phyloP scores from a whole-genome alignment of 768 basidiomycete species.

The Naematelia aurantialba region DNA sequence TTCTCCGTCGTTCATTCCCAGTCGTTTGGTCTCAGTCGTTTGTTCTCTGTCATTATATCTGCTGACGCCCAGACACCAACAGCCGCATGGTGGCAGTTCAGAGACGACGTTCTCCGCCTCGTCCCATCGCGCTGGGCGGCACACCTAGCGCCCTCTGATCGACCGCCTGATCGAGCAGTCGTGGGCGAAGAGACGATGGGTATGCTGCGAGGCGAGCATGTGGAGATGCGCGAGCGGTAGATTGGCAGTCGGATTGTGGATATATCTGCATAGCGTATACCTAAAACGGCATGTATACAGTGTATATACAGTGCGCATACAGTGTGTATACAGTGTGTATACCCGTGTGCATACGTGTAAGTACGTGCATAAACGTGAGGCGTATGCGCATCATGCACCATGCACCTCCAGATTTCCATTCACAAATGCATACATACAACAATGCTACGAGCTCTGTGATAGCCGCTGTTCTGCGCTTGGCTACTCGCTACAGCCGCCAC shows the following conservation, averaged over 20 bases:
- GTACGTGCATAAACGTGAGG: too few species aligned
- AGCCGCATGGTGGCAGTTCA: constrained; percentile 29
- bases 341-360: too few species aligned
- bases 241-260: constrained; percentile 31
- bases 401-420: too few species aligned
- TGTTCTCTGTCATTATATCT: too few species aligned
- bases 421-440: neutral
- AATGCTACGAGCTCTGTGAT: neutral
- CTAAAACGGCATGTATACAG: too few species aligned
- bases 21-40: too few species aligned
- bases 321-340: too few species aligned
- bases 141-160: neutral
- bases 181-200: constrained; percentile 23
- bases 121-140: constrained; percentile 10
- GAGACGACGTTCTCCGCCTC: constrained; percentile 20
- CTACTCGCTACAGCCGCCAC: too few species aligned
- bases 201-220: constrained; percentile 31
- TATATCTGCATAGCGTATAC: neutral
- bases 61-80: constrained; percentile 6
- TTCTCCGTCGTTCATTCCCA: too few species aligned
- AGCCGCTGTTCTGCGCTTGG: neutral
- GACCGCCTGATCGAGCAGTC: neutral
- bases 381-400: too few species aligned
- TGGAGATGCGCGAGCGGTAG: constrained; percentile 32
- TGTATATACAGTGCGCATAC: too few species aligned